phyloP scores from a whole-genome alignment of 1,139 yeast genomes.

The Candida sojae region DNA sequence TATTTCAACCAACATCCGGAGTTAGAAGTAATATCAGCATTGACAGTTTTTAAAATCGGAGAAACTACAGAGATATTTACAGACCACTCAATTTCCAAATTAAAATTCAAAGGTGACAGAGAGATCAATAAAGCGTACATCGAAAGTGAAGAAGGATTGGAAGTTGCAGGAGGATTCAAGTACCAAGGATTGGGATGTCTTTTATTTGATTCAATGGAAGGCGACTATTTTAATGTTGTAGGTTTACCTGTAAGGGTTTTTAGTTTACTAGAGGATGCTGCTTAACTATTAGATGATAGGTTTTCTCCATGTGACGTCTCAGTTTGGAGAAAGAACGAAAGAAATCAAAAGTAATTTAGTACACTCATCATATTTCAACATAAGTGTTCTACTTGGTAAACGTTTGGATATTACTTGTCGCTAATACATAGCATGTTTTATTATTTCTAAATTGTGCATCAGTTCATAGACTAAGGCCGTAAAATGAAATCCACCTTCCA shows the following conservation, averaged over 20 bases:
- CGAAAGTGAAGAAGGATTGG: slow-evolving; percentile 67
- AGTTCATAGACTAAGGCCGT: too few species aligned
- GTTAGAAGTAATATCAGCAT: slow-evolving; percentile 67
- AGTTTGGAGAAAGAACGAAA: too few species aligned
- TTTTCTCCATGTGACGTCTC: too few species aligned
- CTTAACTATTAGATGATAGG: too few species aligned
- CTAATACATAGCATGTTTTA: too few species aligned
- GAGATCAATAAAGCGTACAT: slow-evolving; percentile 62
- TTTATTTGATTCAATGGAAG: slow-evolving; percentile 61
- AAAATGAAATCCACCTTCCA: too few species aligned
- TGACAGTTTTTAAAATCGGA: slow-evolving; percentile 51
- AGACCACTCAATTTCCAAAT: slow-evolving; percentile 21
- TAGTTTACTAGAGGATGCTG: slow-evolving; percentile 29
- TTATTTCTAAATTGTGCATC: too few species aligned
- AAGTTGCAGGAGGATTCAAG: slow-evolving; percentile 92
- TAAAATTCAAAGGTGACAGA: slow-evolving; percentile 39
- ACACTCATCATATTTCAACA: too few species aligned
- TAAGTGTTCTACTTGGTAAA: too few species aligned
- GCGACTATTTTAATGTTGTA: slow-evolving; percentile 87
- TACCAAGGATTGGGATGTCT: slow-evolving; percentile 75
- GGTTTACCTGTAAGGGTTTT: slow-evolving; percentile 77
- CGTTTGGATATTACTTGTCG: too few species aligned
- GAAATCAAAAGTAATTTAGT: too few species aligned
- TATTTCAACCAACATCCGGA: slow-evolving; percentile 48
- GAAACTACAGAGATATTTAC: slow-evolving; percentile 8